Percentiles rank a stretch among this genome's conserved stretches.
phyloP scores from a whole-genome alignment of 2,329 filamentous ascomycete genomes.

The Cercospora berteroae region DNA sequence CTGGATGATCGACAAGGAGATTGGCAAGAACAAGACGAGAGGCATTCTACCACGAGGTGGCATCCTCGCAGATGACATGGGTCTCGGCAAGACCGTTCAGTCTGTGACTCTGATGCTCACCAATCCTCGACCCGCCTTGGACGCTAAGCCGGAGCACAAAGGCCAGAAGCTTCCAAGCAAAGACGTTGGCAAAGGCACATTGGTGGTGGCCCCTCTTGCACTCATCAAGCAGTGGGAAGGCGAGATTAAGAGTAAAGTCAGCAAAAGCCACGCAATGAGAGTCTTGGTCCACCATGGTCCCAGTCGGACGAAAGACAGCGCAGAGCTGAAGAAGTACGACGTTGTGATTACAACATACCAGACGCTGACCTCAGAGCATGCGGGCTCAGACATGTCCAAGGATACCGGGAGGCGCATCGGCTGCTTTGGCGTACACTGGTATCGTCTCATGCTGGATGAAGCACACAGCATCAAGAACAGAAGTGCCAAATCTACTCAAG shows the following conservation, averaged over 20 bases:
- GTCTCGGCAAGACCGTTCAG: slow-evolving; percentile 92
- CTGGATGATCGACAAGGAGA: slow-evolving; percentile 94
- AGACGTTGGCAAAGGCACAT: slow-evolving; percentile 70
- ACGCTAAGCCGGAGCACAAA: slow-evolving; percentile 51
- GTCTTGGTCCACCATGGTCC: slow-evolving; percentile 91
- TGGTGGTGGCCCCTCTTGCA: slow-evolving; percentile 89
- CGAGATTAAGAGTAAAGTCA: slow-evolving; percentile 82
- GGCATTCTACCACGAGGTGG: slow-evolving; percentile 81
- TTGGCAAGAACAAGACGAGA: slow-evolving; percentile 79
- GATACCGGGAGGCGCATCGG: slow-evolving; percentile 68
- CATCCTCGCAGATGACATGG: slow-evolving; percentile 96
- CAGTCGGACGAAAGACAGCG: slow-evolving; percentile 73
- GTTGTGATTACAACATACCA: slow-evolving; percentile 98
- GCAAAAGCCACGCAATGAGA: slow-evolving; percentile 65
- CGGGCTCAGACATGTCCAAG: slow-evolving; percentile 61
- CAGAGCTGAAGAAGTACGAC: slow-evolving; percentile 79
- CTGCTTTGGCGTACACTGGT: slow-evolving; percentile 92
- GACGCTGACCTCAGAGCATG: slow-evolving; percentile 87
- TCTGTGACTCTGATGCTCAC: slow-evolving; percentile 83
- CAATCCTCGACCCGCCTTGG: slow-evolving; percentile 62
- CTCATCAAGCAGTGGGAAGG: slow-evolving; percentile 96
- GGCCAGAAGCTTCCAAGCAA: slow-evolving; percentile 66
- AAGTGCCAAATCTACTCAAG: slow-evolving; percentile 91
- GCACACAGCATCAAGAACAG: slow-evolving; percentile 98
- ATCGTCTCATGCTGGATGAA: slow-evolving; percentile 91